These are phyloP conservation scores for Arachis monticola DNA, from an alignment of 331 rosid species.

Conservation along the genomic window DNA sequence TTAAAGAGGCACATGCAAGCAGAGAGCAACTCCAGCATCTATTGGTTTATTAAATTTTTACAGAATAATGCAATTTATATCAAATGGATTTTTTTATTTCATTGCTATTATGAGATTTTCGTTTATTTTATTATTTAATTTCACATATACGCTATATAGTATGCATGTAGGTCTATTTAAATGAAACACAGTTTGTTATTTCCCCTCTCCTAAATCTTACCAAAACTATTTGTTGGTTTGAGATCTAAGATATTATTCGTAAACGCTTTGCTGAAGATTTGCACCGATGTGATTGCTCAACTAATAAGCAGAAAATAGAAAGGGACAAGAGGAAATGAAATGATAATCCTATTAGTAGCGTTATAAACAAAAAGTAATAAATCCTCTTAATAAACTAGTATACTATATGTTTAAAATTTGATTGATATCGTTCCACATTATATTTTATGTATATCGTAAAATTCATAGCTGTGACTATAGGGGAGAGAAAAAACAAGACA, in stretches of 20 bases:
- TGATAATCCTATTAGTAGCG: too few species aligned
- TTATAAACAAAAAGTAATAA: too few species aligned
- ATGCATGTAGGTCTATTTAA: neutral
- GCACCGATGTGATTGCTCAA: slow-evolving; percentile 28
- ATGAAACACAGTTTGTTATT: neutral
- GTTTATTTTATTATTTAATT: neutral
- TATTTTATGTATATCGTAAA: neutral
- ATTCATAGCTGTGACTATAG: neutral
- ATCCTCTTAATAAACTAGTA: too few species aligned
- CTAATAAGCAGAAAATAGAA: neutral
- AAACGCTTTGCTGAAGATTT: slow-evolving; percentile 7
- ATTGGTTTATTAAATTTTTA: too few species aligned
- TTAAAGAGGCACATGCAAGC: neutral
- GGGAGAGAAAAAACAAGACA: neutral
- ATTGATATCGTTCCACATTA: neutral
- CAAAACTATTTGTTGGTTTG: slow-evolving; percentile 2
- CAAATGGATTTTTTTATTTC: neutral
- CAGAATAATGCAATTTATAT: neutral
- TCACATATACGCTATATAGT: neutral
- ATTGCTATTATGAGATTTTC: neutral
- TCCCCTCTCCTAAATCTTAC: neutral
- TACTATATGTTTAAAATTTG: too few species aligned
- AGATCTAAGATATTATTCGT: slow-evolving; percentile 23
- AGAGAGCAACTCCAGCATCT: neutral
- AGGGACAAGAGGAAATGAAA: too few species aligned